Evolutionary conservation across 768 basidiomycete species (phyloP).

Genomic region (Termitomyces sp.): DNA sequence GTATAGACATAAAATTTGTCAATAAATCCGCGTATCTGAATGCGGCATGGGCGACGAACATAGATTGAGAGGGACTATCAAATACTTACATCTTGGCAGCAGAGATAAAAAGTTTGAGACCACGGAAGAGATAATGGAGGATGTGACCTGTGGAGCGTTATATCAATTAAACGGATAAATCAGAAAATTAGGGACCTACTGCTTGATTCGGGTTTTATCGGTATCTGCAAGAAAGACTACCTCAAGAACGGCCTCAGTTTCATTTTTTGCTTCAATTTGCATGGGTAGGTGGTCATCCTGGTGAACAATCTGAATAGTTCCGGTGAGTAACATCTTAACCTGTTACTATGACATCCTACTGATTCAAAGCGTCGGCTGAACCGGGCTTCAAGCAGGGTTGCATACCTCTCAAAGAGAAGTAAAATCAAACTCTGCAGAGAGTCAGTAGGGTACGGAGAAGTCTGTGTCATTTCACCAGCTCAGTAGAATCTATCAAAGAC

Average conservation of each 20-base stretch:
- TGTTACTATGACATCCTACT: constrained; percentile 37
- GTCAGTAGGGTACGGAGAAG: constrained; percentile 82
- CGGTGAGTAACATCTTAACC: not conserved
- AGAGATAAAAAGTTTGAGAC: constrained; percentile 94
- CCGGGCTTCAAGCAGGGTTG: constrained; percentile 72
- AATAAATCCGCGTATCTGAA: constrained; percentile 50
- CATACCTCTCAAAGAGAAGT: constrained; percentile 89
- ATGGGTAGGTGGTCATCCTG: constrained; percentile 91
- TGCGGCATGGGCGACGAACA: not conserved
- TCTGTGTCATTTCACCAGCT: constrained; percentile 36
- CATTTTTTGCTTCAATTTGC: constrained; percentile 56
- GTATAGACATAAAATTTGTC: constrained; percentile 96
- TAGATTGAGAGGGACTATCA: not conserved
- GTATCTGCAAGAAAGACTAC: constrained; percentile 78
- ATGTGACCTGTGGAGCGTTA: constrained; percentile 38
- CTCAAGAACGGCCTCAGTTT: constrained; percentile 71
- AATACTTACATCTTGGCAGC: constrained; percentile 77
- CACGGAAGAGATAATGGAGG: constrained; percentile 81
- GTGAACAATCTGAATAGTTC: constrained; percentile 58
- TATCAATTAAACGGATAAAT: not conserved
- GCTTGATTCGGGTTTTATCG: constrained; percentile 56
- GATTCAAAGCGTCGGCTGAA: constrained; percentile 79
- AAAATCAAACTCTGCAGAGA: constrained; percentile 81
- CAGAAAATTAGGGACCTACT: constrained; percentile 35
- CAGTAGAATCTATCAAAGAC: not conserved